These are phyloP conservation scores for Petunia axillaris DNA, from an alignment of 257 asterid genomes.

Conservation along the genomic window DNA sequence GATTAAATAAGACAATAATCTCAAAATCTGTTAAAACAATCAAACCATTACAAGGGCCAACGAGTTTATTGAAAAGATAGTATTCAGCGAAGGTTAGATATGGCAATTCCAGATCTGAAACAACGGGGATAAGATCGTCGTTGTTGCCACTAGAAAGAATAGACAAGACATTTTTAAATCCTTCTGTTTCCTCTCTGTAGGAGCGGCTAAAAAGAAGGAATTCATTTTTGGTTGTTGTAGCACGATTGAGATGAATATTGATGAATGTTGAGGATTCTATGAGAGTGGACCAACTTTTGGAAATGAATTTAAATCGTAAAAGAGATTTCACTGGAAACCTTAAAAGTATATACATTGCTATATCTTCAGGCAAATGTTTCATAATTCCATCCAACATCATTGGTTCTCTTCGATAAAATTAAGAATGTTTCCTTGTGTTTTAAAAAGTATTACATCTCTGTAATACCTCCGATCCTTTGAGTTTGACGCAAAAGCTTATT, in stretches of 20 bases:
- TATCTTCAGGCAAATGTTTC: not conserved
- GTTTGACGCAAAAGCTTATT: no score
- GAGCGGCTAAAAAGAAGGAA: no score
- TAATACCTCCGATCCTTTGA: no score
- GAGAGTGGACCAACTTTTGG: not conserved
- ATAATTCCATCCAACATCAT: no score
- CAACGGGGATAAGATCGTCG: not conserved
- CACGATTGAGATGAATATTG: not conserved
- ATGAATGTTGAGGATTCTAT: slow-evolving; percentile 11
- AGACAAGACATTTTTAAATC: no score
- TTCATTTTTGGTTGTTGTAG: no score
- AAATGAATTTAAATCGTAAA: not conserved
- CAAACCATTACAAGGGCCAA: no score
- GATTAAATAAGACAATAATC: slow-evolving; percentile 10
- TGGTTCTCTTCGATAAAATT: no score
- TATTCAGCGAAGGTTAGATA: not conserved
- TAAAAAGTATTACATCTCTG: no score
- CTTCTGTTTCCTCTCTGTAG: no score
- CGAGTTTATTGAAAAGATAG: not conserved
- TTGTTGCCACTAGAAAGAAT: no score
- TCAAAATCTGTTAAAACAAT: not conserved
- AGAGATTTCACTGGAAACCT: slow-evolving; percentile 21
- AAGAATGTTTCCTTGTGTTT: no score
- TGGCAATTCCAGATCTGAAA: not conserved
- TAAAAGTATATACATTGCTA: not conserved